Conservation (phyloP, 352 stramenopile genomes). For the Phytophthora foliorum region DNA sequence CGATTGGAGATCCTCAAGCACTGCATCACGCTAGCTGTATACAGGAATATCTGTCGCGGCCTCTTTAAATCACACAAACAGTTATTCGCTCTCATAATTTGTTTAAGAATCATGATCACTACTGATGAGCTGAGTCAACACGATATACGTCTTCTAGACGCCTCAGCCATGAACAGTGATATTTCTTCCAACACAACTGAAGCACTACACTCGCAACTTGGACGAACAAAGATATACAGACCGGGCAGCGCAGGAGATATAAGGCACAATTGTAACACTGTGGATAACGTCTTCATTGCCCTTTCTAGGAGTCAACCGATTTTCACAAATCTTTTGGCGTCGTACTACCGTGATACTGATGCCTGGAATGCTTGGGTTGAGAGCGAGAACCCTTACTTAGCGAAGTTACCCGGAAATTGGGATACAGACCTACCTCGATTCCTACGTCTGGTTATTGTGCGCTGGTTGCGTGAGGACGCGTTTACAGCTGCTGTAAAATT, state of each 20-base stretch:
- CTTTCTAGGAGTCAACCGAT: slow-evolving; percentile 30
- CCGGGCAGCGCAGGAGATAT: slow-evolving; percentile 8
- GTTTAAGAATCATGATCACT: slow-evolving; percentile 64
- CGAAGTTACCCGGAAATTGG: slow-evolving; percentile 45
- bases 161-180: slow-evolving; percentile 10
- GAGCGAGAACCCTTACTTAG: slow-evolving; percentile 47
- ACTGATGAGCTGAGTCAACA: slow-evolving; percentile 41
- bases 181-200: not conserved
- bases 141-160: slow-evolving; percentile 54
- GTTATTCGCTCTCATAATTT: slow-evolving; percentile 72
- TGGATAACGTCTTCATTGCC: slow-evolving; percentile 37
- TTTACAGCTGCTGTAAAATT: slow-evolving; percentile 44
- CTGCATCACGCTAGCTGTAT: slow-evolving; percentile 66
- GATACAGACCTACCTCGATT: slow-evolving; percentile 52
- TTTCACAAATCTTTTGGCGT: slow-evolving; percentile 49
- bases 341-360: slow-evolving; percentile 53
- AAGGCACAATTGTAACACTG: not conserved
- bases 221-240: not conserved
- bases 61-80: slow-evolving; percentile 76
- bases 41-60: slow-evolving; percentile 75
- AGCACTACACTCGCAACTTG: not conserved
- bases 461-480: slow-evolving; percentile 64
- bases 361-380: slow-evolving; percentile 56
- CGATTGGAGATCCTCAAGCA: slow-evolving; percentile 55
- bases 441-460: slow-evolving; percentile 64